Evolutionary conservation across 1,139 yeast genomes (phyloP).

Genomic region (Pichia sp.): DNA sequence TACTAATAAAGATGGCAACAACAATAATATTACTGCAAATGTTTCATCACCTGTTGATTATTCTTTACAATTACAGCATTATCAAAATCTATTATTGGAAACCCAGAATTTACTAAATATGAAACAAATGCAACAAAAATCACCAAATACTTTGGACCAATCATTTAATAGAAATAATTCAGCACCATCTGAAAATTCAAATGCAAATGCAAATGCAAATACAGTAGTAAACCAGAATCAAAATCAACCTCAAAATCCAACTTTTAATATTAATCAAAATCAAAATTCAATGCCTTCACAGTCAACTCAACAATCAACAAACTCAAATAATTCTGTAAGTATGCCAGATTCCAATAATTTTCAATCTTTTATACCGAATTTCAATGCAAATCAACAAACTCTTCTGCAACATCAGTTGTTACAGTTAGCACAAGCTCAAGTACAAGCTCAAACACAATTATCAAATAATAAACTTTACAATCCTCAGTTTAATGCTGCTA

Average conservation of each 20-base stretch:
- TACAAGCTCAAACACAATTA: no score
- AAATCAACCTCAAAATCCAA: not conserved
- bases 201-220: no score
- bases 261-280: not conserved
- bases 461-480: slow-evolving; percentile 6
- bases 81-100: slow-evolving; percentile 28
- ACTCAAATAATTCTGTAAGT: not conserved
- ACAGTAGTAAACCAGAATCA: not conserved
- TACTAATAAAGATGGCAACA: slow-evolving; percentile 3
- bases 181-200: not conserved
- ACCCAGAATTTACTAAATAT: slow-evolving; percentile 21
- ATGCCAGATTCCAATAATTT: slow-evolving; percentile 3
- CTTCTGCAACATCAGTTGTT: slow-evolving; percentile 12
- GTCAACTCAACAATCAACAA: not conserved
- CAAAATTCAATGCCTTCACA: no score
- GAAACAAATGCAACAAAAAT: slow-evolving; percentile 16
- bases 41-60: slow-evolving; percentile 26
- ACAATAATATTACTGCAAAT: slow-evolving; percentile 7
- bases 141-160: not conserved
- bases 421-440: slow-evolving; percentile 11
- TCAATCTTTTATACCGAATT: slow-evolving; percentile 5
- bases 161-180: not conserved
- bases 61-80: slow-evolving; percentile 29
- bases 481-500: slow-evolving; percentile 4
- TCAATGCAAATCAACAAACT: slow-evolving; percentile 7